Conservation (phyloP, 2,329 filamentous ascomycete genomes). For the Dactylellina leptospora region DNA sequence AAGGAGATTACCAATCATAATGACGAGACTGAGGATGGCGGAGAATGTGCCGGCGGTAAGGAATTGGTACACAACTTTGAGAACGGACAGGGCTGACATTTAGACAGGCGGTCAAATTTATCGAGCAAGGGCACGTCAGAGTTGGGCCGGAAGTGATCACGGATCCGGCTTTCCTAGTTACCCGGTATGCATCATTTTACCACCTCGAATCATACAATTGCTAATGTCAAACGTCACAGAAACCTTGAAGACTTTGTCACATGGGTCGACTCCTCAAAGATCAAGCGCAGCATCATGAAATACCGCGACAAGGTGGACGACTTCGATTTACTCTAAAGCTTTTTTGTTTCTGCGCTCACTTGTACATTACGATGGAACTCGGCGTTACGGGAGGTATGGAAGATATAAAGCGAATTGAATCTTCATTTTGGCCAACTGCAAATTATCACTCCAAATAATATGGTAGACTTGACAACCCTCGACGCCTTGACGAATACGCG, state of each 20-base stretch:
- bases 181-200: constrained; percentile 56
- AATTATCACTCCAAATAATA: neutral
- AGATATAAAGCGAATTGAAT: constrained; percentile 28
- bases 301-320: constrained; percentile 76
- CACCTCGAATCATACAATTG: neutral
- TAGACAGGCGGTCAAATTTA: constrained; percentile 66
- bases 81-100: constrained; percentile 50
- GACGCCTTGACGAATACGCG: neutral
- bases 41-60: constrained; percentile 82
- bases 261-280: constrained; percentile 77
- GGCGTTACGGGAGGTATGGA: constrained; percentile 26
- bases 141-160: constrained; percentile 74
- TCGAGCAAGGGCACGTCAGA: constrained; percentile 74
- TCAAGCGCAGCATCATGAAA: constrained; percentile 74
- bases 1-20: constrained; percentile 83
- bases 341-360: neutral
- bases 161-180: constrained; percentile 73
- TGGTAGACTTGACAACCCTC: neutral
- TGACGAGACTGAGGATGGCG: constrained; percentile 90
- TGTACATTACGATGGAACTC: constrained; percentile 27
- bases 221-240: constrained; percentile 22
- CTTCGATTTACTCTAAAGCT: constrained; percentile 69
- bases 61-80: neutral
- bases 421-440: neutral
- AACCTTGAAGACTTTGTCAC: constrained; percentile 77